A percentile compares a stretch with the other conserved stretches of the same genome.
These are phyloP conservation scores for Amoeboaphelidium protococcarum DNA, from an alignment of 371 early-diverging fungal genomes.

Conservation along the genomic window DNA sequence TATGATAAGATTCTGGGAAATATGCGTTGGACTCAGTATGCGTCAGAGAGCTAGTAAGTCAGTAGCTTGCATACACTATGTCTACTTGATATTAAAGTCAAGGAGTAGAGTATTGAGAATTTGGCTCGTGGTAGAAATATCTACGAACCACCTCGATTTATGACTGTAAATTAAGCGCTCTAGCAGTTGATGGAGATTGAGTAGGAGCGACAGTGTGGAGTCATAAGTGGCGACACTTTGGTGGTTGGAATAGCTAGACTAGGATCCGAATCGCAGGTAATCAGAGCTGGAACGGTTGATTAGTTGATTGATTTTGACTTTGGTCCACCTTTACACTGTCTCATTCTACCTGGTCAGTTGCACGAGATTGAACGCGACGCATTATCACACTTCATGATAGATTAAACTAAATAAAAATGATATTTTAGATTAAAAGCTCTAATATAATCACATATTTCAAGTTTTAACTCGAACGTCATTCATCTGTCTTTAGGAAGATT, in stretches of 20 bases:
- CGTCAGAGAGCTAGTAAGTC: no score
- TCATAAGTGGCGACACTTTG: conserved; percentile 30
- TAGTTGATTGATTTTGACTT: conserved; percentile 58
- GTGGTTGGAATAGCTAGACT: conserved; percentile 86
- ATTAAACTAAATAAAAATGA: no score
- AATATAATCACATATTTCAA: no score
- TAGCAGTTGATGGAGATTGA: conserved; percentile 81
- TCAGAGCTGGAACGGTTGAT: conserved; percentile 60
- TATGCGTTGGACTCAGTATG: no score
- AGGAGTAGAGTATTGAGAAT: conserved; percentile 86
- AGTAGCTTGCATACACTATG: conserved; percentile 88
- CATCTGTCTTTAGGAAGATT: no score
- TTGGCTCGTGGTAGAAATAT: conserved; percentile 69
- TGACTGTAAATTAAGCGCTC: conserved; percentile 85
- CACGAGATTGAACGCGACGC: no score
- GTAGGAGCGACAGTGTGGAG: conserved; percentile 13
- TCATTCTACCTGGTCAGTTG: conserved; percentile 64
- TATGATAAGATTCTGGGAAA: conserved; percentile 82
- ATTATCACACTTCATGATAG: no score
- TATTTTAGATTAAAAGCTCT: no score
- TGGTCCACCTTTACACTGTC: conserved; percentile 89
- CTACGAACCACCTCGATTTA: conserved; percentile 91
- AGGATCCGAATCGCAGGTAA: conserved; percentile 51
- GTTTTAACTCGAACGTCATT: no score
- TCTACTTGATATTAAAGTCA: conserved; percentile 95